Evolutionary conservation across 2,329 filamentous ascomycete species (phyloP).

Genomic region (Pseudogymnoascus sp.): DNA sequence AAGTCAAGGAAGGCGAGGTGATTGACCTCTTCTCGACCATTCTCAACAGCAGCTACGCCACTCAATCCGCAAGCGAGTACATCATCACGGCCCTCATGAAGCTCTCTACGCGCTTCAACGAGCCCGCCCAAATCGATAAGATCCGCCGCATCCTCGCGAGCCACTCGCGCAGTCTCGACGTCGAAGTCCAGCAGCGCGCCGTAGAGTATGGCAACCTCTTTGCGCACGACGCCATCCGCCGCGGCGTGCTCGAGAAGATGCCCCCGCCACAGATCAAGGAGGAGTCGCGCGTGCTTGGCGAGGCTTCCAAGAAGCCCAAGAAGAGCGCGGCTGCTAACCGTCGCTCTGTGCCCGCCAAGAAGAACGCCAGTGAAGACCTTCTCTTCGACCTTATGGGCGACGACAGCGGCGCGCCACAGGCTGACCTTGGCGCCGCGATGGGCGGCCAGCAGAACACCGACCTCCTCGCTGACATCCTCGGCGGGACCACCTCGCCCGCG

Average conservation of each 20-base stretch:
- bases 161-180: conserved; percentile 79
- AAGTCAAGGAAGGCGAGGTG: conserved; percentile 79
- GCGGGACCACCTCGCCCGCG: conserved; percentile 52
- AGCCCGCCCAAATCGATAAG: conserved; percentile 77
- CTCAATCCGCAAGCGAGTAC: conserved; percentile 86
- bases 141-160: conserved; percentile 68
- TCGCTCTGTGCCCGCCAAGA: conserved; percentile 65
- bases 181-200: conserved; percentile 92
- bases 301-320: conserved; percentile 61
- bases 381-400: conserved; percentile 89
- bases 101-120: conserved; percentile 77
- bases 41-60: conserved; percentile 88
- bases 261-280: conserved; percentile 94
- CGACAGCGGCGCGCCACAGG: conserved; percentile 47
- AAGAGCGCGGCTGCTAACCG: conserved; percentile 59
- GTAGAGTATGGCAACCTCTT: conserved; percentile 97
- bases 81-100: conserved; percentile 95
- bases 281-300: conserved; percentile 81
- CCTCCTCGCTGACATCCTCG: conserved; percentile 84
- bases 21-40: conserved; percentile 90
- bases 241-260: conserved; percentile 94
- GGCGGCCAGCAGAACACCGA: conserved; percentile 45
- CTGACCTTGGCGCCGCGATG: conserved; percentile 43
- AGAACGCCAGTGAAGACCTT: conserved; percentile 84
- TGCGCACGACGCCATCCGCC: conserved; percentile 74